These are phyloP conservation scores for Bocquillonia castaneifolia DNA, from an alignment of 441 rosid genomes.

Conservation along the genomic window DNA sequence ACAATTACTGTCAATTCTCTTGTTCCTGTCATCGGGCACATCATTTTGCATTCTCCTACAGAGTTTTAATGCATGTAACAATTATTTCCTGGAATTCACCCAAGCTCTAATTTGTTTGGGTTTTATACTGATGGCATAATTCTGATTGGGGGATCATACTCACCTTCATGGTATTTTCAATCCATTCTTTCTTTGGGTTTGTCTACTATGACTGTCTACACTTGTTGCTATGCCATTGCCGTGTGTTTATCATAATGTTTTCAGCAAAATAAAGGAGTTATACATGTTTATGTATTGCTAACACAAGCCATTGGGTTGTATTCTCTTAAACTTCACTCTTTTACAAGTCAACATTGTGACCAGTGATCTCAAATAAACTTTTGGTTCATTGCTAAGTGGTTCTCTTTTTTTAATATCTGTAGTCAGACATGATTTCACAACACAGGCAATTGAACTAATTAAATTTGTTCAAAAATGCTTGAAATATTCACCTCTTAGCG, in stretches of 20 bases:
- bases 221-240: conserved; percentile 4
- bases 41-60: not conserved
- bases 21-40: not conserved
- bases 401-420: not conserved
- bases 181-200: not conserved
- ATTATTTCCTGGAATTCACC: not conserved
- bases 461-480: not conserved
- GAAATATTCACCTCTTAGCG: not conserved
- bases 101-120: not conserved
- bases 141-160: not conserved
- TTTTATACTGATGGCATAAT: not conserved
- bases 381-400: not conserved
- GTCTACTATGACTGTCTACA: not conserved
- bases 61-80: not conserved
- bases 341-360: not conserved
- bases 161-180: not conserved
- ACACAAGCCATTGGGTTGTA: not conserved
- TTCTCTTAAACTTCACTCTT: not conserved
- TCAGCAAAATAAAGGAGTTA: not conserved
- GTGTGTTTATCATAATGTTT: not conserved
- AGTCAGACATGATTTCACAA: not conserved
- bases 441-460: not conserved
- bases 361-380: not conserved
- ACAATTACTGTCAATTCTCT: not conserved
- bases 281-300: not conserved